Percentiles rank a stretch among this genome's conserved stretches.
phyloP scores from a whole-genome alignment of 2,329 filamentous ascomycete species.

The Paracamarosporium sp. region DNA sequence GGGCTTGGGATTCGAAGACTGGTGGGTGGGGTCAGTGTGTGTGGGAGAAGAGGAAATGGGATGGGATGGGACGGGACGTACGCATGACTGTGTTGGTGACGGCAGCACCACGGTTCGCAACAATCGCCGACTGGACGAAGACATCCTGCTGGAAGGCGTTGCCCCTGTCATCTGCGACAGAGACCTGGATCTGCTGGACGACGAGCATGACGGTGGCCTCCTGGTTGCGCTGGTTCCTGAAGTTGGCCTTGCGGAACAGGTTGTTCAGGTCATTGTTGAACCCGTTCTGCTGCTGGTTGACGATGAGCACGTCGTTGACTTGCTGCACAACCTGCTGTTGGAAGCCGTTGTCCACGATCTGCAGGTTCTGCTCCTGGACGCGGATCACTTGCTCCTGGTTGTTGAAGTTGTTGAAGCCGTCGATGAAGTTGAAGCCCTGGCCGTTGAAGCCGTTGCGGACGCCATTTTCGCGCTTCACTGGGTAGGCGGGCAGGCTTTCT shows the following conservation, averaged over 20 bases:
- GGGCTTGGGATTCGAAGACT: conserved; percentile 33
- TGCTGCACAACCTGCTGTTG: conserved; percentile 34
- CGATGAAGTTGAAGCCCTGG: conserved; percentile 38
- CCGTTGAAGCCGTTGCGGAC: conserved; percentile 24
- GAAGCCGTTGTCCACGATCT: conserved; percentile 32
- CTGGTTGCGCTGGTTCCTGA: conserved; percentile 26
- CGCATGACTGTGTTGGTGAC: conserved; percentile 37
- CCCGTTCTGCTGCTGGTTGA: conserved; percentile 37
- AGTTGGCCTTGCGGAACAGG: conserved; percentile 38
- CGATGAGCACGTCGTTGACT: conserved; percentile 34
- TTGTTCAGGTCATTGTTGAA: conserved; percentile 40
- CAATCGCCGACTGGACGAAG: conserved; percentile 35
- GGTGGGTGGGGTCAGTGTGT: neutral
- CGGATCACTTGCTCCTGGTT: conserved; percentile 36
- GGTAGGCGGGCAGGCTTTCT: conserved; percentile 18
- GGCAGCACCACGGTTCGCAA: conserved; percentile 35
- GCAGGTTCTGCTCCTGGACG: conserved; percentile 34
- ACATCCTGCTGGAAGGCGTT: conserved; percentile 30
- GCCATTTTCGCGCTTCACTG: conserved; percentile 23
- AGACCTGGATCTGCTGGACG: conserved; percentile 38
- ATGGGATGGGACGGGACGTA: conserved; percentile 14
- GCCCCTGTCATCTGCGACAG: conserved; percentile 32
- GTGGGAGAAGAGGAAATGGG: conserved; percentile 3
- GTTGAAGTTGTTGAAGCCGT: conserved; percentile 40
- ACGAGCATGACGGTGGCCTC: conserved; percentile 34